Conservation (phyloP, 805 yeast species). For the Candida awuae region DNA sequence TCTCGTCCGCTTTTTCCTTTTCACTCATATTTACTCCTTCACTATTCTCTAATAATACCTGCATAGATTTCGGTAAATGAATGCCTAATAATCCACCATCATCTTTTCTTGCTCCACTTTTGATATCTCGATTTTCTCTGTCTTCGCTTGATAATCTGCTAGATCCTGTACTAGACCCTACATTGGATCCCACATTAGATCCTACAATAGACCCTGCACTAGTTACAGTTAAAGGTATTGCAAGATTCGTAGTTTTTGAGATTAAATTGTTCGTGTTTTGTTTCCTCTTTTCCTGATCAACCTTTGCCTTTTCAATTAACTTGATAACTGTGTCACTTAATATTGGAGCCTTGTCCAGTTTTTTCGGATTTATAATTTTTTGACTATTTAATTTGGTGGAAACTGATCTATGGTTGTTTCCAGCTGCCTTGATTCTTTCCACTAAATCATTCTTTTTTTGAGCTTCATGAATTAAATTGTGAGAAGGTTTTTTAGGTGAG, state of each 20-base stretch:
- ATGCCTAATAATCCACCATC: slow-evolving; percentile 6
- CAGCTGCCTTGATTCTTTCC: not conserved
- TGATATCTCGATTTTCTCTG: not conserved
- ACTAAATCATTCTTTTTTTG: too few relatives aligned
- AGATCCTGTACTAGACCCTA: not conserved
- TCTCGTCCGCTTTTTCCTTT: not conserved
- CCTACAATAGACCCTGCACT: too few relatives aligned
- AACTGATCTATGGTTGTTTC: not conserved
- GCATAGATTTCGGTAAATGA: slow-evolving; percentile 2
- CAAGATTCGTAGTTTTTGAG: too few relatives aligned
- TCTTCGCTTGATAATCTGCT: not conserved
- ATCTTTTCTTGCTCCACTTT: not conserved
- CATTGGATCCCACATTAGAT: too few relatives aligned
- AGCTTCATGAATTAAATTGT: too few relatives aligned
- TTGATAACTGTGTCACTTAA: slow-evolving; percentile 5
- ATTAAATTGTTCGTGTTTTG: not conserved
- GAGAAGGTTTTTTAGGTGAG: too few relatives aligned
- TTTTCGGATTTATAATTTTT: not conserved
- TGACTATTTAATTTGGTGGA: not conserved
- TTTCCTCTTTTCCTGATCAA: slow-evolving; percentile 1
- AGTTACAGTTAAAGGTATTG: too few relatives aligned
- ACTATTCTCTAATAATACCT: not conserved
- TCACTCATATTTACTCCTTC: not conserved
- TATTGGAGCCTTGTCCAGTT: not conserved
- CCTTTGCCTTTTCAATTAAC: slow-evolving; percentile 7